phyloP scores from a whole-genome alignment of 768 basidiomycete genomes.

The Chalciporus chontae region DNA sequence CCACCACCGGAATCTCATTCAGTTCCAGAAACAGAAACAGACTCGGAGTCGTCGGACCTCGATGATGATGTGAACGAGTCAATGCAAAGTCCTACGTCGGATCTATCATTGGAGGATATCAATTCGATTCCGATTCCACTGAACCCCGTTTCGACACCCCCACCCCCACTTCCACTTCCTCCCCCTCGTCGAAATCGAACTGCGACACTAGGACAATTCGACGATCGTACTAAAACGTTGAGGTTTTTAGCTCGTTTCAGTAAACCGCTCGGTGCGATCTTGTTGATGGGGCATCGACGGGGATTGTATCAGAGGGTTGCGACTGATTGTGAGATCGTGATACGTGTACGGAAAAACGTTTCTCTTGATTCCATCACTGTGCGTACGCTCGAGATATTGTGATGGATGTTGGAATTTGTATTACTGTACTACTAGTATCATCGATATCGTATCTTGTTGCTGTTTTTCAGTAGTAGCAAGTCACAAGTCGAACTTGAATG shows the following conservation, averaged over 20 bases:
- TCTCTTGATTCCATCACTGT: slow-evolving; percentile 7
- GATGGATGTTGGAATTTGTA: too few relatives aligned
- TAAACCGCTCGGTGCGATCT: slow-evolving; percentile 12
- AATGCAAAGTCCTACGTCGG: too few relatives aligned
- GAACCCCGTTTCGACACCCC: too few relatives aligned
- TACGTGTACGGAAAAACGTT: slow-evolving; percentile 5
- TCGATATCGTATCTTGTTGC: too few relatives aligned
- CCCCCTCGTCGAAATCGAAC: too few relatives aligned
- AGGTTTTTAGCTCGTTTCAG: slow-evolving; percentile 11
- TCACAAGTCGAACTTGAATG: too few relatives aligned
- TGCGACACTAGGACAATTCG: neutral
- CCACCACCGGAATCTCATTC: neutral
- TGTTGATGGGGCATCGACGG: slow-evolving; percentile 5
- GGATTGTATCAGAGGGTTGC: slow-evolving; percentile 15
- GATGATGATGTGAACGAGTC: too few relatives aligned
- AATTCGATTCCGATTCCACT: too few relatives aligned
- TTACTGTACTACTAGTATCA: too few relatives aligned
- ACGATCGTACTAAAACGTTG: neutral
- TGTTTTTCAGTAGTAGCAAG: too few relatives aligned
- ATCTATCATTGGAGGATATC: neutral
- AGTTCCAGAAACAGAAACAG: neutral
- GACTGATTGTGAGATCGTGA: slow-evolving; percentile 7
- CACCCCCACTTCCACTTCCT: neutral
- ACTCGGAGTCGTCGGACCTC: neutral
- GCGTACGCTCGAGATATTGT: slow-evolving; percentile 6